Percentiles rank a stretch among this genome's conserved stretches.
Conservation (phyloP, 169 alveolate species). For the Eimeria falciformis region DNA sequence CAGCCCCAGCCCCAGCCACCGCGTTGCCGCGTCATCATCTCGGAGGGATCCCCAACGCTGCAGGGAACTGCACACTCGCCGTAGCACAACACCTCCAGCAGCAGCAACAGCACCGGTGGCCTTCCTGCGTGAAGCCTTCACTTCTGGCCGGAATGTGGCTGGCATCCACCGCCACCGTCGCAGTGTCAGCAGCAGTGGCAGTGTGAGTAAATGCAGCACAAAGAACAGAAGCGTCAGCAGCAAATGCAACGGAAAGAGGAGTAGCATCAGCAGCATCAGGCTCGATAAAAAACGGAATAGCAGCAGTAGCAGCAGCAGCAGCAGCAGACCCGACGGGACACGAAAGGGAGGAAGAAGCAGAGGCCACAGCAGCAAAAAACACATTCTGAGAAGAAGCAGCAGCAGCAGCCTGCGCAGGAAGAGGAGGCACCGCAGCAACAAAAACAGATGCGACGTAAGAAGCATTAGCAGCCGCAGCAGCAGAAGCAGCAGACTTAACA, state of each 20-base stretch:
- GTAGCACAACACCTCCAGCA: too few species aligned
- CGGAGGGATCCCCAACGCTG: too few species aligned
- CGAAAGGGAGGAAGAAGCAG: neutral
- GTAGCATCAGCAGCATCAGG: neutral
- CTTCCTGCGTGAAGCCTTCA: too few species aligned
- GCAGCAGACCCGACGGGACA: neutral
- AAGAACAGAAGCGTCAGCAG: neutral
- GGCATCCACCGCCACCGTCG: too few species aligned
- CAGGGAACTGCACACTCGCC: too few species aligned
- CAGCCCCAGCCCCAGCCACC: neutral
- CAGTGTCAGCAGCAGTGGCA: neutral
- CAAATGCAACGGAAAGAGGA: neutral
- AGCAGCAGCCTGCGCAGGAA: neutral
- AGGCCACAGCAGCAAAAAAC: neutral
- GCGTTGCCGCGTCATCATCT: too few species aligned
- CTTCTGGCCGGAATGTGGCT: too few species aligned
- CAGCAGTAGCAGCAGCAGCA: conserved; percentile 11
- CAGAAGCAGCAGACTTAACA: neutral
- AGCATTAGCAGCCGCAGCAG: conserved; percentile 5
- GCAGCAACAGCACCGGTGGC: too few species aligned
- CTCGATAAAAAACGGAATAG: neutral
- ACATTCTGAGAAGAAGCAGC: neutral
- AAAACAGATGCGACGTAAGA: neutral
- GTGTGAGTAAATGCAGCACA: neutral
- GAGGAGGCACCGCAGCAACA: neutral